These are phyloP conservation scores for Cercophora newfieldiana DNA, from an alignment of 495 filamentous ascomycete species.

Conservation along the genomic window DNA sequence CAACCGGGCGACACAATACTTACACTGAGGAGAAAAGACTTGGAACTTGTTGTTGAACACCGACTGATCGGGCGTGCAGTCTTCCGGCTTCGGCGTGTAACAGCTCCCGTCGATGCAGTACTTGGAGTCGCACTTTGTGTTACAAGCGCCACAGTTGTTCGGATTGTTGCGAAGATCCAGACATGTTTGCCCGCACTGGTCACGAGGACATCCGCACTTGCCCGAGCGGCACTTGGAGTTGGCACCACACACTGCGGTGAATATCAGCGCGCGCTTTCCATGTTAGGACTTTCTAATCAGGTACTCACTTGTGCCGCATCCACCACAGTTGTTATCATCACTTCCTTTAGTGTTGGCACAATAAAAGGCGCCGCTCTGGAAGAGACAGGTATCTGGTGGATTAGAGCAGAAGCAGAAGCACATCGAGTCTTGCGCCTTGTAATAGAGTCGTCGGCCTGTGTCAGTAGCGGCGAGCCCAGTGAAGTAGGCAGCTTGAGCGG, in stretches of 20 bases:
- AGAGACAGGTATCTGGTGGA: conserved; percentile 15
- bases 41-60: conserved; percentile 11
- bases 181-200: conserved; percentile 21
- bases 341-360: conserved; percentile 21
- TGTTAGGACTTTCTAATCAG: no score
- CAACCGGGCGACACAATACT: neutral
- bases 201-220: conserved; percentile 16
- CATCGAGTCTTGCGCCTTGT: conserved; percentile 13
- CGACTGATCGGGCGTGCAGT: conserved; percentile 12
- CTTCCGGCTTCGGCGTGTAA: conserved; percentile 10
- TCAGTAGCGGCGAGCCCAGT: neutral
- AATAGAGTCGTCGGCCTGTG: conserved; percentile 2
- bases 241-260: no score
- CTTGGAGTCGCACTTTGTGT: conserved; percentile 23
- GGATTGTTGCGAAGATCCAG: conserved; percentile 24
- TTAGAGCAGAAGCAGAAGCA: conserved; percentile 15
- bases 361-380: conserved; percentile 1
- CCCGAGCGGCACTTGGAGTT: conserved; percentile 18
- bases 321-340: conserved; percentile 24
- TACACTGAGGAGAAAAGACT: neutral
- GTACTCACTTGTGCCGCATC: conserved; percentile 18
- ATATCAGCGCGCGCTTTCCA: no score
- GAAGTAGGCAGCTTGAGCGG: neutral
- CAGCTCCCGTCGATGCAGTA: conserved; percentile 26
- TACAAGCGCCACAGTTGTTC: conserved; percentile 28